Percentiles rank a stretch among this genome's conserved stretches.
Conservation (phyloP, 129 eudicot species). For the Chrysanthemum seticuspe region DNA sequence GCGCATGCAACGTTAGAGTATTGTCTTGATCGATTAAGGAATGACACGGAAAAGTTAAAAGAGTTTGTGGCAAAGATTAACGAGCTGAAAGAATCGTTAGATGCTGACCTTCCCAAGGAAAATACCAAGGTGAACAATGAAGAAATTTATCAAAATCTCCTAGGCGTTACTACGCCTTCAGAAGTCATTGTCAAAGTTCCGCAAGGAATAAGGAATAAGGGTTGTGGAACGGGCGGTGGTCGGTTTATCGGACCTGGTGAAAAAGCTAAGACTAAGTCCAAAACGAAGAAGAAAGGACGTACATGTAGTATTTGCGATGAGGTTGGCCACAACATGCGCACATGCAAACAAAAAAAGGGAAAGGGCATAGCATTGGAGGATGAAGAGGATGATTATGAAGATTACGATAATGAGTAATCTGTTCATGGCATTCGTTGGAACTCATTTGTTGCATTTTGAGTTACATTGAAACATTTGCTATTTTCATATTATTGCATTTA, state of each 20-base stretch:
- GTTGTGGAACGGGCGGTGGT: background rate
- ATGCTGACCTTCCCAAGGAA: background rate
- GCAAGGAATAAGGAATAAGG: background rate
- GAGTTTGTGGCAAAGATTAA: background rate
- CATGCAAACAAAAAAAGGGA: too few species aligned
- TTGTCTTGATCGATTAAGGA: background rate
- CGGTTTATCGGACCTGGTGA: background rate
- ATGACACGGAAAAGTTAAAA: background rate
- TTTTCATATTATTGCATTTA: background rate
- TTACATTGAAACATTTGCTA: too few species aligned
- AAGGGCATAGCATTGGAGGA: too few species aligned
- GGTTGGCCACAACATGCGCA: too few species aligned
- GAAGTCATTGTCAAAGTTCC: background rate
- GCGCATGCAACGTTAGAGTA: background rate
- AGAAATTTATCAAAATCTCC: too few species aligned
- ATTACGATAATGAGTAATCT: too few species aligned
- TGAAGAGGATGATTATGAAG: too few species aligned
- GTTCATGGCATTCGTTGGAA: too few species aligned
- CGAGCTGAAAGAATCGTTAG: background rate
- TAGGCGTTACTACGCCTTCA: background rate
- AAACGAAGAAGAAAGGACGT: too few species aligned
- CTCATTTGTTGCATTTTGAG: too few species aligned
- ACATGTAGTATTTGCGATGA: too few species aligned
- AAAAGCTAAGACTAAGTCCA: background rate
- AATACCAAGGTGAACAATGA: background rate